Percentiles rank a stretch among this genome's conserved stretches.
These are phyloP conservation scores for Paramecium tetraurelia DNA, from an alignment of 73 alveolate genomes.

Conservation along the genomic window DNA sequence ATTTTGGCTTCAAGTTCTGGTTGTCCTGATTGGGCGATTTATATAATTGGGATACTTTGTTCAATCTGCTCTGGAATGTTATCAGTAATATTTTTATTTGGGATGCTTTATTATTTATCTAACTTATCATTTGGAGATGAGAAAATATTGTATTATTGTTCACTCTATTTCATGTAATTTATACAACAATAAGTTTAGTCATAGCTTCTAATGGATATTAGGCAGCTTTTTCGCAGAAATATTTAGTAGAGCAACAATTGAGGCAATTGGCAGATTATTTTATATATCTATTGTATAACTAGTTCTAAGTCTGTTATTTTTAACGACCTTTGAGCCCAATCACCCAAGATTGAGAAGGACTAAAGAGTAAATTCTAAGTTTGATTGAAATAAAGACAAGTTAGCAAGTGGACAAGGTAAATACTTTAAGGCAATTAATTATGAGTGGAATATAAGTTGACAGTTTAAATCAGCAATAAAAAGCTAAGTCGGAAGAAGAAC, in stretches of 20 bases:
- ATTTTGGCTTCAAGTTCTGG: not conserved
- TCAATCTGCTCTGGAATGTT: conserved; percentile 17
- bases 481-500: conserved; percentile 35
- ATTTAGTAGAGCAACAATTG: not conserved
- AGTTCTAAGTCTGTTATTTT: not conserved
- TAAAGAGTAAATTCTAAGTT: not conserved
- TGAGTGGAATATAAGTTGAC: not conserved
- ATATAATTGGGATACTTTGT: not conserved
- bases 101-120: conserved; percentile 46
- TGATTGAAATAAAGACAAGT: not conserved
- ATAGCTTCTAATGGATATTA: not conserved
- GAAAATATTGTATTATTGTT: conserved; percentile 36
- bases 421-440: not conserved
- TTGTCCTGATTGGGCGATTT: not conserved
- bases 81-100: conserved; percentile 10
- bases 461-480: not conserved
- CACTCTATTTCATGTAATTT: conserved; percentile 20
- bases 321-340: conserved; percentile 33
- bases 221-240: not conserved
- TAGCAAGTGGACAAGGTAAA: not conserved
- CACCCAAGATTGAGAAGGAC: conserved; percentile 1
- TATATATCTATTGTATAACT: not conserved
- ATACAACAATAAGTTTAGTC: not conserved
- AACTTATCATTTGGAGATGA: conserved; percentile 45
- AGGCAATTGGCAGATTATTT: not conserved